A percentile compares a stretch with the other conserved stretches of the same genome.
Conservation (phyloP, 345 rosid genomes). For the Laguncularia racemosa region DNA sequence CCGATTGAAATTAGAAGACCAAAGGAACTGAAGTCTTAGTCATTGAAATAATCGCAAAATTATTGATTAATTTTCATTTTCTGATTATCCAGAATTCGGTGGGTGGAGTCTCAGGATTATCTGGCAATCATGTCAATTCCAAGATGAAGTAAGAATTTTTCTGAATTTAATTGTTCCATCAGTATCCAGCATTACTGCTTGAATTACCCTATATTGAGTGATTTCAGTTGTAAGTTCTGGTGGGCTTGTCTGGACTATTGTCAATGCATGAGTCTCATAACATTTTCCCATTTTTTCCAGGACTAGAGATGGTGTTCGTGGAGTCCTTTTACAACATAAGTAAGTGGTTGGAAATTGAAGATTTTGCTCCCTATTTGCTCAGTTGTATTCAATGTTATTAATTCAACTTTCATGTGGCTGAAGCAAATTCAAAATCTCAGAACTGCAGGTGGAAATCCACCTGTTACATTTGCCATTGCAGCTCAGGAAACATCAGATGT, state of each 20-base stretch:
- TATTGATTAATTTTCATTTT: background rate
- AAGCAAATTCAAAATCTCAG: slow-evolving; percentile 26
- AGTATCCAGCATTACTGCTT: no score
- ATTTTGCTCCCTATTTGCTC: slow-evolving; percentile 11
- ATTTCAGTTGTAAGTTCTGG: no score
- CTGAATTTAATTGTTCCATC: background rate
- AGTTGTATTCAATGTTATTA: background rate
- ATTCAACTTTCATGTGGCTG: background rate
- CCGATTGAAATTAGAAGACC: no score
- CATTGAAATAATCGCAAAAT: background rate
- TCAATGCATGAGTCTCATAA: background rate
- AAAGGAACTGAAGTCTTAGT: no score
- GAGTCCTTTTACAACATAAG: slow-evolving; percentile 77
- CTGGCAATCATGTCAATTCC: slow-evolving; percentile 80
- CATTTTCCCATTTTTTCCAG: slow-evolving; percentile 21
- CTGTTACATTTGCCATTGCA: slow-evolving; percentile 62
- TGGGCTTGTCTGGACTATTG: background rate
- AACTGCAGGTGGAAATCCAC: slow-evolving; percentile 47
- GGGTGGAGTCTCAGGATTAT: slow-evolving; percentile 79
- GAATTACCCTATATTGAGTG: no score
- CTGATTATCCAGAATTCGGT: slow-evolving; percentile 62
- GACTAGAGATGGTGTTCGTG: slow-evolving; percentile 60
- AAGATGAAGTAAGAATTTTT: slow-evolving; percentile 39
- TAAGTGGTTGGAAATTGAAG: slow-evolving; percentile 26
- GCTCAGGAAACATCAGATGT: slow-evolving; percentile 62